phyloP scores from a whole-genome alignment of 805 yeast genomes.

The Hanseniaspora occidentalis region DNA sequence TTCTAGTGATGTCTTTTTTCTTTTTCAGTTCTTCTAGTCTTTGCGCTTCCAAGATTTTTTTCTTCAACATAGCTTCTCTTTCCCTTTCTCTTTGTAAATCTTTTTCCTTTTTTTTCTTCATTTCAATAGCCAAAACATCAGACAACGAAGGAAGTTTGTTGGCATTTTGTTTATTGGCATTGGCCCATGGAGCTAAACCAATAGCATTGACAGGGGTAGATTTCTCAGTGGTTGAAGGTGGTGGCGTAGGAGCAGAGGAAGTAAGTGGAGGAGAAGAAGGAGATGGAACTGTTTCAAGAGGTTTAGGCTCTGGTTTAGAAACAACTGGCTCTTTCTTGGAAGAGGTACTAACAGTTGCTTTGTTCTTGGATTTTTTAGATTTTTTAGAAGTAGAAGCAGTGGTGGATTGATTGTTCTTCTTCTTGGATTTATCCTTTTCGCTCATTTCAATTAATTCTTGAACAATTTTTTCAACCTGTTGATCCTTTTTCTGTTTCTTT shows the following conservation, averaged over 20 bases:
- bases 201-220: too few relatives aligned
- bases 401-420: background rate
- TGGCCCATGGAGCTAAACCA: slow-evolving; percentile 1
- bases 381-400: background rate
- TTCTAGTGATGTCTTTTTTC: background rate
- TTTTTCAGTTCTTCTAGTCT: background rate
- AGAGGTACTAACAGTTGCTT: too few relatives aligned
- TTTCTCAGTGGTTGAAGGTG: too few relatives aligned
- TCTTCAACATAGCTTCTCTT: background rate
- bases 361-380: background rate
- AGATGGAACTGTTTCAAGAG: too few relatives aligned
- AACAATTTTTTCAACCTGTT: slow-evolving; percentile 1
- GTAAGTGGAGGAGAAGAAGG: background rate
- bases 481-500: slow-evolving; percentile 2
- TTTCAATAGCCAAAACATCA: background rate
- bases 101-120: background rate
- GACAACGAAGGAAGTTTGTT: background rate
- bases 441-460: background rate
- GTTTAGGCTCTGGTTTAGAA: too few relatives aligned
- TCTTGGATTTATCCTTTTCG: background rate
- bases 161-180: background rate
- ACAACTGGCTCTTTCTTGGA: background rate
- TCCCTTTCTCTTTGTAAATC: background rate
- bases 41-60: background rate
- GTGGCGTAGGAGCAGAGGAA: background rate